These are phyloP conservation scores for Penicillium fuscoglaucum DNA, from an alignment of 2,329 filamentous ascomycete genomes.

Conservation along the genomic window DNA sequence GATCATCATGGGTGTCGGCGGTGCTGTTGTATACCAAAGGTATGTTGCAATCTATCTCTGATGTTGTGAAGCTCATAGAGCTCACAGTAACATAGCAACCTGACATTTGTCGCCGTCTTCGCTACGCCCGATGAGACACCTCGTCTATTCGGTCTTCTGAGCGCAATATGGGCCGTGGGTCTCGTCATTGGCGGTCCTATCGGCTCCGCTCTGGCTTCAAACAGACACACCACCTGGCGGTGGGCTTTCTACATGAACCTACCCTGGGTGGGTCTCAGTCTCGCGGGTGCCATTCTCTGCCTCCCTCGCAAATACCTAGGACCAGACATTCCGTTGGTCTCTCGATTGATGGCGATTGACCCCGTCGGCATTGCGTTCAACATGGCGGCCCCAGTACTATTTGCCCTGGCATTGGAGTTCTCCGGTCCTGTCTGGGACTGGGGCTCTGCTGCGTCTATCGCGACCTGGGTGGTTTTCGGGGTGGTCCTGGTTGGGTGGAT, in stretches of 20 bases:
- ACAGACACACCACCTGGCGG: background rate
- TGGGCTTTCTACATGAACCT: background rate
- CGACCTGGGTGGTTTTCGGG: background rate
- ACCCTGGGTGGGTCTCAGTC: background rate
- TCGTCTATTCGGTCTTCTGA: background rate
- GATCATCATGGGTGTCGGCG: background rate
- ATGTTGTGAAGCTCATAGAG: background rate
- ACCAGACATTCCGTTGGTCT: background rate
- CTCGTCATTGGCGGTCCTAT: background rate
- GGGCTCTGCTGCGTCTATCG: background rate
- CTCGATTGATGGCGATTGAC: background rate
- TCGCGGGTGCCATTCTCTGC: background rate
- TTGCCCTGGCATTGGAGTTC: background rate
- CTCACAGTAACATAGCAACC: background rate
- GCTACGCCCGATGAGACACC: background rate
- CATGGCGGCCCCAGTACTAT: background rate
- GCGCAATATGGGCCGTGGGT: background rate
- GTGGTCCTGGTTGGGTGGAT: background rate
- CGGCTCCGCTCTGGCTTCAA: background rate
- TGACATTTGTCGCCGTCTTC: background rate
- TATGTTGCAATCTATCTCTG: background rate
- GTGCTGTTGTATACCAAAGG: background rate
- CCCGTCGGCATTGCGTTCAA: background rate
- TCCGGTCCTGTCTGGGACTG: background rate
- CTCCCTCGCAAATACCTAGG: background rate